These are phyloP conservation scores for Paecilomyces sp. DNA, from an alignment of 2,329 filamentous ascomycete genomes.

Conservation along the genomic window DNA sequence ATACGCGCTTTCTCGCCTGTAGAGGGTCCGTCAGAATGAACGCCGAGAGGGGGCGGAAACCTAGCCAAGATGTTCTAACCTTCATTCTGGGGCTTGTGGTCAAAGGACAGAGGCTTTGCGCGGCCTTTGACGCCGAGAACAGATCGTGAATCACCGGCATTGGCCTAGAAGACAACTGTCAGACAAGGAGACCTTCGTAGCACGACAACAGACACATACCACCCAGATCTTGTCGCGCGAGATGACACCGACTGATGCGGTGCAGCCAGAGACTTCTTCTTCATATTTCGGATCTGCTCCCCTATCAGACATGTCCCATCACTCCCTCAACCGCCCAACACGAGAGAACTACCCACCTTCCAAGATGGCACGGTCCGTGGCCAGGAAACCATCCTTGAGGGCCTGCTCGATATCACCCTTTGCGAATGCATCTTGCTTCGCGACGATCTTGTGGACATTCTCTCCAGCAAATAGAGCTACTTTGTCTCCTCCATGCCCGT, in stretches of 20 bases:
- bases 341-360: conserved; percentile 58
- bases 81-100: conserved; percentile 98
- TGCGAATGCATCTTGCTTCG: conserved; percentile 91
- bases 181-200: neutral
- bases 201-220: conserved; percentile 52
- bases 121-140: conserved; percentile 94
- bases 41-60: neutral
- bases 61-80: conserved; percentile 44
- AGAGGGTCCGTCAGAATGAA: conserved; percentile 8
- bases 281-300: conserved; percentile 84
- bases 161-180: conserved; percentile 57
- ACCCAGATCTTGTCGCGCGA: conserved; percentile 90
- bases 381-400: conserved; percentile 93
- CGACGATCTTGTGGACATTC: conserved; percentile 86
- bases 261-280: conserved; percentile 97
- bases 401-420: conserved; percentile 88
- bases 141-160: conserved; percentile 91
- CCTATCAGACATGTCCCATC: conserved; percentile 11
- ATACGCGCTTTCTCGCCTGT: conserved; percentile 92
- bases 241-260: conserved; percentile 83
- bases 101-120: conserved; percentile 96
- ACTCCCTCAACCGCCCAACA: neutral
- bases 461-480: conserved; percentile 90
- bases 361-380: conserved; percentile 90
- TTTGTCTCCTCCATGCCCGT: conserved; percentile 95